Conservation (phyloP, 2,329 filamentous ascomycete genomes). For the Stagonosporopsis cucurbitacearum region DNA sequence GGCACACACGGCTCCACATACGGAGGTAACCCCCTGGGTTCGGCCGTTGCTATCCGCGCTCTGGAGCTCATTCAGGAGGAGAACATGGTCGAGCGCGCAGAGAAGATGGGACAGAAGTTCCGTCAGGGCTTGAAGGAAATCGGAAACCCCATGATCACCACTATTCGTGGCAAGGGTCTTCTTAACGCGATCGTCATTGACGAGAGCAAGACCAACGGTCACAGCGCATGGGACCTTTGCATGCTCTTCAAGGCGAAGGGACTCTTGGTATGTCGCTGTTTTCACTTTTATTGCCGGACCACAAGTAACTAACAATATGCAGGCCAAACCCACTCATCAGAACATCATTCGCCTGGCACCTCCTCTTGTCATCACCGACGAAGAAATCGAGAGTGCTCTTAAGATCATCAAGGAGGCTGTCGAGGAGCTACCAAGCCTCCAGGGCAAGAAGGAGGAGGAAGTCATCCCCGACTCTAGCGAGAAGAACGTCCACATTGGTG, state of each 20-base stretch:
- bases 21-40: slow-evolving; percentile 94
- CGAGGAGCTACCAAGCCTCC: slow-evolving; percentile 75
- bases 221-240: slow-evolving; percentile 95
- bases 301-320: slow-evolving; percentile 37
- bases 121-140: slow-evolving; percentile 77
- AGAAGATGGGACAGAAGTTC: slow-evolving; percentile 82
- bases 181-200: slow-evolving; percentile 97
- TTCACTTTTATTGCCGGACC: slow-evolving; percentile 4
- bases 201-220: slow-evolving; percentile 81
- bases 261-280: slow-evolving; percentile 70
- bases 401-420: slow-evolving; percentile 82
- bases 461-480: slow-evolving; percentile 63
- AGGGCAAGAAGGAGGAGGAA: slow-evolving; percentile 59
- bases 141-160: slow-evolving; percentile 79
- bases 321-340: slow-evolving; percentile 98
- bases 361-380: slow-evolving; percentile 90
- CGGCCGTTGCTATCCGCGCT: slow-evolving; percentile 92
- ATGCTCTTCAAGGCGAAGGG: slow-evolving; percentile 96
- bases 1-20: slow-evolving; percentile 99
- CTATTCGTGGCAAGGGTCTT: slow-evolving; percentile 88
- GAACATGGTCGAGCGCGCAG: slow-evolving; percentile 81
- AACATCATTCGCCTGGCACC: slow-evolving; percentile 99
- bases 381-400: slow-evolving; percentile 79
- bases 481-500: slow-evolving; percentile 66
- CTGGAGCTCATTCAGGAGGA: slow-evolving; percentile 94